A percentile compares a stretch with the other conserved stretches of the same genome.
phyloP scores from a whole-genome alignment of 139 green algal genomes.

The Limnomonas spitsbergensis region DNA sequence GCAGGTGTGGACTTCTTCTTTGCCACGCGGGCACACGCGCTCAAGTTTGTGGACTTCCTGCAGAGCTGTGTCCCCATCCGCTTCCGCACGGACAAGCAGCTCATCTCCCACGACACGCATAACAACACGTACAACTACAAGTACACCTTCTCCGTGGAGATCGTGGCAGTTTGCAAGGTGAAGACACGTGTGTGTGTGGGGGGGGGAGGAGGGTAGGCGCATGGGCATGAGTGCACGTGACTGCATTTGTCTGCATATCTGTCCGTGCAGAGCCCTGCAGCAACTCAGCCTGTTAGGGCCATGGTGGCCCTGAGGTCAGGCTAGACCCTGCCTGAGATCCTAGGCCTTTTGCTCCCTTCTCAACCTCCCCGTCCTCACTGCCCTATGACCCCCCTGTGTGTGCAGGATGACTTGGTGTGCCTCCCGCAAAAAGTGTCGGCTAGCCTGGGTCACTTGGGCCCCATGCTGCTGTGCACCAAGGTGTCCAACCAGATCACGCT shows the following conservation, averaged over 20 bases:
- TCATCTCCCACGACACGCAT: conserved; percentile 94
- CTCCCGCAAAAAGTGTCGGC: conserved; percentile 74
- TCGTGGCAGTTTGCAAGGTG: conserved; percentile 87
- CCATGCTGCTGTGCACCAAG: conserved; percentile 81
- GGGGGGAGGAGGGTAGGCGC: too few relatives aligned
- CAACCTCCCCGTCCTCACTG: too few relatives aligned
- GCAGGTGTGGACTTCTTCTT: conserved; percentile 97
- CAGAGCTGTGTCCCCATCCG: conserved; percentile 61
- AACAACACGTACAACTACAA: conserved; percentile 97
- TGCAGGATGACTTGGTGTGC: conserved; percentile 92
- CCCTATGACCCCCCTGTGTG: too few relatives aligned
- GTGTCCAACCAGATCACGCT: conserved; percentile 85
- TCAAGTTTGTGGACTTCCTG: conserved; percentile 96
- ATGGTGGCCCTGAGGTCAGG: too few relatives aligned
- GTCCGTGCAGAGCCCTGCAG: too few relatives aligned
- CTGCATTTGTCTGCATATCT: too few relatives aligned
- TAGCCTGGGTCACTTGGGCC: conserved; percentile 75
- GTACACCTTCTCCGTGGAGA: conserved; percentile 96
- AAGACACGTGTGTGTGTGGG: too few relatives aligned
- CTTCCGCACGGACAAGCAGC: conserved; percentile 90
- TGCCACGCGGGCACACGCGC: conserved; percentile 70
- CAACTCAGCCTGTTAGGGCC: too few relatives aligned
- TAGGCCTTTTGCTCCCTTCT: too few relatives aligned
- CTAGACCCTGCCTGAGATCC: too few relatives aligned
- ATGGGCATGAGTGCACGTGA: not conserved